Base-by-base conservation (phyloP, 2,329 filamentous ascomycete genomes). In the Phaeosphaeriaceae sp. region DNA sequence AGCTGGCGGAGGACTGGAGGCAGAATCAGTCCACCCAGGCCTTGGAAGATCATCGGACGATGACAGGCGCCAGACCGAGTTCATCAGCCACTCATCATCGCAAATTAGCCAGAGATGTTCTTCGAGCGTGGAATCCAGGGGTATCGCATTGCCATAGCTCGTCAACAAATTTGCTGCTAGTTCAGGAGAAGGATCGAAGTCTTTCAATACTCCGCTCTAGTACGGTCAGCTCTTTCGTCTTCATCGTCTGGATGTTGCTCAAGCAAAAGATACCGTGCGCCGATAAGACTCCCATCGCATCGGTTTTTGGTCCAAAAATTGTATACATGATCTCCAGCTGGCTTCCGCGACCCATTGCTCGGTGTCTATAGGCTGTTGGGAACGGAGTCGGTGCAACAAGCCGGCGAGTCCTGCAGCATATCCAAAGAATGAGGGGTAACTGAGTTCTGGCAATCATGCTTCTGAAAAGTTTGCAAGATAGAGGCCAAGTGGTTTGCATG, bases 391-490 rank as follows among this genome's bases (percentile, higher is more conserved):
- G 28, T 55, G 59, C 21, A 58, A 54, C 55, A 66, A 46, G 17
- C 68, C 72, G 6, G 68, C 70, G n/a, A 77, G 60, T 21, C 70
- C 68, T n/a, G 71, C 65, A 32, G 70, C 75, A 49, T 77, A 78
- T 3, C 74, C 67, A 50, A 73, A 75, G 51, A 77, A 77, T 0
- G 73, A 76, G 1, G 73, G 71, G 51, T 70, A 64, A 8, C 67
- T 46, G n/a, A n/a, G n/a, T n/a, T n/a, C 2, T 60, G 56, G 32
- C 62, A 70, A 1, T 70, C 64, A 19, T 21, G 67, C 55, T 47
- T 42, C 43, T 57, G 61, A 35, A 11, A 67, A 62, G 19, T 66
- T 5, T 53, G 56, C 5, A 77, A 43, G 7, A 77, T 61, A 24
- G 70, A 59, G 22, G 74, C 57, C 4, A 77, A 62, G 13, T 69